Evolutionary conservation across 2,329 filamentous ascomycete genomes (phyloP).

Genomic region (Pseudonectria buxi): DNA sequence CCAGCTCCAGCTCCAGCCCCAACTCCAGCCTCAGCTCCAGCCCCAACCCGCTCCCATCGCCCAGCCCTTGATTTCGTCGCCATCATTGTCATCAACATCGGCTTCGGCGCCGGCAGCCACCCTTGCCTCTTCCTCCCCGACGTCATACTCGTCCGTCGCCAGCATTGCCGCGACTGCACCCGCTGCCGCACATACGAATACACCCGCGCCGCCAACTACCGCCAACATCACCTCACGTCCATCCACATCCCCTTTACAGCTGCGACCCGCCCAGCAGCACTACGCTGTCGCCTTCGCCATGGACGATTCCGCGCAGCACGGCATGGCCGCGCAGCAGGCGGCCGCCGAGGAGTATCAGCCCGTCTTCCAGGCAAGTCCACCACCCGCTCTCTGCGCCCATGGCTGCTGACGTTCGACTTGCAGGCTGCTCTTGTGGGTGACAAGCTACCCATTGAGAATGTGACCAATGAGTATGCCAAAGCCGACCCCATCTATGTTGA

Average conservation of each 20-base stretch:
- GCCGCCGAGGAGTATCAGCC: slow-evolving; percentile 54
- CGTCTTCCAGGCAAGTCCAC: slow-evolving; percentile 43
- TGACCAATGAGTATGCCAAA: slow-evolving; percentile 80
- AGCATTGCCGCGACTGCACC: slow-evolving; percentile 2
- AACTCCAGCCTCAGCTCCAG: slow-evolving; percentile 11
- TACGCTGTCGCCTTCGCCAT: slow-evolving; percentile 20
- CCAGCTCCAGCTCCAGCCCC: slow-evolving; percentile 6
- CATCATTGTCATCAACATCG: slow-evolving; percentile 13
- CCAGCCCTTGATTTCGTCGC: slow-evolving; percentile 3
- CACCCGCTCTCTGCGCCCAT: slow-evolving; percentile 1
- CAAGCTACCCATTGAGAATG: slow-evolving; percentile 67
- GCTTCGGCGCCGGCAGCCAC: slow-evolving; percentile 8
- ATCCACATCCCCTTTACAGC: background rate
- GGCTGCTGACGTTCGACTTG: slow-evolving; percentile 10
- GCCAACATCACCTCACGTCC: background rate
- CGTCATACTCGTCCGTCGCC: slow-evolving; percentile 10
- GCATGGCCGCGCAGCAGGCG: slow-evolving; percentile 53
- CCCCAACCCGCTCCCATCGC: slow-evolving; percentile 9
- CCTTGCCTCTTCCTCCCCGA: slow-evolving; percentile 5
- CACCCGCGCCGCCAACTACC: background rate
- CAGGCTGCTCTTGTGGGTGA: slow-evolving; percentile 80
- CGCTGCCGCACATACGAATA: background rate
- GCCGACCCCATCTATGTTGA: slow-evolving; percentile 78
- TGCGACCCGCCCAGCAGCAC: slow-evolving; percentile 4
- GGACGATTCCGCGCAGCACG: slow-evolving; percentile 32